phyloP scores from a whole-genome alignment of 1,284 basidiomycete genomes.

The Ustilago shanxiensis region DNA sequence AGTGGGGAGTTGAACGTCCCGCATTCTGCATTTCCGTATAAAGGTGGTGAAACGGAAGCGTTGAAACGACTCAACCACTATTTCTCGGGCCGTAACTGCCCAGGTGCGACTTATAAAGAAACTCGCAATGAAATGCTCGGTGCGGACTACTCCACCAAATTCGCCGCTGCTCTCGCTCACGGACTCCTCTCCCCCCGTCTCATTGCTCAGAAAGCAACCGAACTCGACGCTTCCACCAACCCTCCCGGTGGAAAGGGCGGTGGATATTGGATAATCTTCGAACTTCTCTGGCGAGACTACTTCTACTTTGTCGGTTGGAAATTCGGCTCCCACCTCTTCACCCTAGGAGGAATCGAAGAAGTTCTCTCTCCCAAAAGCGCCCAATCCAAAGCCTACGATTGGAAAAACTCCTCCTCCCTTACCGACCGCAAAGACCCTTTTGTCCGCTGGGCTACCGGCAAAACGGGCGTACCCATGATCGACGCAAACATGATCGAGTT shows the following conservation, averaged over 20 bases:
- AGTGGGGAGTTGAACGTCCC: conserved; percentile 17
- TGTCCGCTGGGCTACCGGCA: conserved; percentile 49
- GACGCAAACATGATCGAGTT: conserved; percentile 65
- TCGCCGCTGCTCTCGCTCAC: conserved; percentile 59
- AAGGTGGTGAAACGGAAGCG: conserved; percentile 62
- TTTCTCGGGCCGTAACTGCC: conserved; percentile 19
- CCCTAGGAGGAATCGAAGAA: conserved; percentile 58
- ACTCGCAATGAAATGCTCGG: conserved; percentile 62
- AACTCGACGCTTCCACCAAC: conserved; percentile 43
- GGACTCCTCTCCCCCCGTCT: conserved; percentile 57
- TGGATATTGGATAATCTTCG: conserved; percentile 66
- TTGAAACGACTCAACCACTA: conserved; percentile 55
- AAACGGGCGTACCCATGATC: conserved; percentile 62
- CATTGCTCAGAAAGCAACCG: conserved; percentile 49
- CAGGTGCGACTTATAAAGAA: conserved; percentile 59
- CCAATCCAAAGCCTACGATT: conserved; percentile 49
- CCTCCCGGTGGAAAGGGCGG: conserved; percentile 33
- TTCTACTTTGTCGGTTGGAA: conserved; percentile 71
- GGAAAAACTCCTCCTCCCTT: conserved; percentile 39
- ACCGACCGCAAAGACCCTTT: conserved; percentile 47
- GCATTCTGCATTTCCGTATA: conserved; percentile 56
- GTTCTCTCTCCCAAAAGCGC: conserved; percentile 42
- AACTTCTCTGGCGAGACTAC: conserved; percentile 66
- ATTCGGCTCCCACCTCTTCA: conserved; percentile 60
- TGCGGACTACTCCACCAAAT: conserved; percentile 59